Evolutionary conservation across 805 yeast genomes (phyloP).

Genomic region (Starmerella ratchasimensis): DNA sequence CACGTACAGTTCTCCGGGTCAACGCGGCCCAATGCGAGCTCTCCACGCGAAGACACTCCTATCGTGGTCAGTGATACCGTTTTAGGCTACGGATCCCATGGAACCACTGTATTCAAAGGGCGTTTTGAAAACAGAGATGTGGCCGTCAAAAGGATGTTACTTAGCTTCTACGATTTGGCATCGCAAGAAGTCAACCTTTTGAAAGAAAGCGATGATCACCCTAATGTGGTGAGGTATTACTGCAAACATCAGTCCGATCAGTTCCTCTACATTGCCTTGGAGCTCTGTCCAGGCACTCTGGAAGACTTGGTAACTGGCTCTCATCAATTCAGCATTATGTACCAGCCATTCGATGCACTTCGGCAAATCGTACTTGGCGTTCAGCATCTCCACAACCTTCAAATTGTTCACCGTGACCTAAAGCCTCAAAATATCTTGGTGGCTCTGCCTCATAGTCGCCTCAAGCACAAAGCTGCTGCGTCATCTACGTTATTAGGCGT

Average conservation of each 20-base stretch:
- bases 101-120: constrained; percentile 88
- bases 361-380: constrained; percentile 74
- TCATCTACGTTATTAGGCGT: constrained; percentile 21
- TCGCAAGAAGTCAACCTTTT: constrained; percentile 75
- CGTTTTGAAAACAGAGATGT: constrained; percentile 85
- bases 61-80: constrained; percentile 47
- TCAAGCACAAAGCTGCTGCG: not conserved
- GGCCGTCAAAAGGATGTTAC: constrained; percentile 85
- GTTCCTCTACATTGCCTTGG: constrained; percentile 84
- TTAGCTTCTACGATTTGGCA: constrained; percentile 88
- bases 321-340: constrained; percentile 8
- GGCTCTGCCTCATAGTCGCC: constrained; percentile 38
- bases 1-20: not conserved
- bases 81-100: constrained; percentile 94
- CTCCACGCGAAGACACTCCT: constrained; percentile 8
- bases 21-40: not conserved
- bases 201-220: constrained; percentile 93
- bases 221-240: constrained; percentile 83
- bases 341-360: constrained; percentile 31
- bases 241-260: constrained; percentile 85
- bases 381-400: constrained; percentile 72
- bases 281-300: constrained; percentile 74
- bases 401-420: constrained; percentile 87
- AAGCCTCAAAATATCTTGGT: constrained; percentile 90
- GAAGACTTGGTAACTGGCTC: constrained; percentile 60